These are phyloP conservation scores for Parietichytrium sp. DNA, from an alignment of 108 stramenopile genomes.

Conservation along the genomic window DNA sequence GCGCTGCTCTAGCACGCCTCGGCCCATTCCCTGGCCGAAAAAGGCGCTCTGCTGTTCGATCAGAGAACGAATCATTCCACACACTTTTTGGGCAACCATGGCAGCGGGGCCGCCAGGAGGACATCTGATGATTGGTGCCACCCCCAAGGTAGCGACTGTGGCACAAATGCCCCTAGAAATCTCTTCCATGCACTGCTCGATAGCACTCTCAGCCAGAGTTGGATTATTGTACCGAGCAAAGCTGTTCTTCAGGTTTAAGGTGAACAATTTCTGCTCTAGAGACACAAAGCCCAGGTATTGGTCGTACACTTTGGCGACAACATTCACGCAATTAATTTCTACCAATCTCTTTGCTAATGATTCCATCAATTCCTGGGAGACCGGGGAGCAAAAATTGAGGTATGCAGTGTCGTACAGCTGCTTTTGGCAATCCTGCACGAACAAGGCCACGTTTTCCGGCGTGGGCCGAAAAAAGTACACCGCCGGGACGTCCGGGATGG, in stretches of 20 bases:
- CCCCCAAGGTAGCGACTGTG: constrained; percentile 80
- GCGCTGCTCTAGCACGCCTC: constrained; percentile 55
- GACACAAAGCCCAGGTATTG: constrained; percentile 90
- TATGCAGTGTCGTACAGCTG: constrained; percentile 74
- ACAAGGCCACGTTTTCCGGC: constrained; percentile 76
- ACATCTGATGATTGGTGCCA: constrained; percentile 86
- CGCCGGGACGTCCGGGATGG: constrained; percentile 93
- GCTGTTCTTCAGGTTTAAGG: constrained; percentile 73
- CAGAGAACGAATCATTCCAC: constrained; percentile 61
- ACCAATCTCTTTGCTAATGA: constrained; percentile 42
- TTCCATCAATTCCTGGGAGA: constrained; percentile 11
- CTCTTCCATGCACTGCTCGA: constrained; percentile 76
- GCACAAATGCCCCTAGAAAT: constrained; percentile 83
- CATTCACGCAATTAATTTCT: constrained; percentile 71
- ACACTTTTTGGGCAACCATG: constrained; percentile 89
- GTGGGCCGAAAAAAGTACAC: constrained; percentile 93
- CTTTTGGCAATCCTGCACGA: constrained; percentile 80
- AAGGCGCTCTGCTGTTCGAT: constrained; percentile 27
- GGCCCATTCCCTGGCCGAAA: constrained; percentile 38
- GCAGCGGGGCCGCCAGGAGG: constrained; percentile 86
- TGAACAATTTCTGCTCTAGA: constrained; percentile 79
- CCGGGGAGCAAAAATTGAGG: constrained; percentile 37
- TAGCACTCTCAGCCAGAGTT: constrained; percentile 72
- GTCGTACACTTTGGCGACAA: constrained; percentile 80
- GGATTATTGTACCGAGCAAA: constrained; percentile 82